A percentile compares a stretch with the other conserved stretches of the same genome.
Conservation (phyloP, 768 basidiomycete species). For the Kwoniella europaea region DNA sequence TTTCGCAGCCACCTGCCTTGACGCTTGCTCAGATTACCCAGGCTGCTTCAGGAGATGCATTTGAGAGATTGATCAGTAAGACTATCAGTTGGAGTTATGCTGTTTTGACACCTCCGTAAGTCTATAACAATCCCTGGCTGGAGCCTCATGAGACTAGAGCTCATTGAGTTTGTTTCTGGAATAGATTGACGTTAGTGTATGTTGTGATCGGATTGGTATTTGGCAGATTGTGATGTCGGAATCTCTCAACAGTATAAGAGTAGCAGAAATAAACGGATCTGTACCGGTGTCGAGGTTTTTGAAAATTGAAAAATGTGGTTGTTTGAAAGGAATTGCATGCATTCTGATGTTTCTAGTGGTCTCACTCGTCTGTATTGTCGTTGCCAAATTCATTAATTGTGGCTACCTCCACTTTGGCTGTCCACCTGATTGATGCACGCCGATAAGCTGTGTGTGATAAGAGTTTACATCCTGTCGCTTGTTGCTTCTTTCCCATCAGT, state of each 20-base stretch:
- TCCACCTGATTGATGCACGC: too few relatives aligned
- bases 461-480: too few relatives aligned
- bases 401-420: too few relatives aligned
- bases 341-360: not conserved
- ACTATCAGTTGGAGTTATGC: conserved; percentile 96
- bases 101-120: conserved; percentile 75
- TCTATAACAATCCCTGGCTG: not conserved
- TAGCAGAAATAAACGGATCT: not conserved
- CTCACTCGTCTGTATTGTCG: too few relatives aligned
- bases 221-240: conserved; percentile 43
- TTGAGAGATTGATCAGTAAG: conserved; percentile 85
- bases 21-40: conserved; percentile 82
- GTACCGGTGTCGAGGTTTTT: not conserved
- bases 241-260: not conserved
- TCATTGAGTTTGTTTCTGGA: conserved; percentile 10
- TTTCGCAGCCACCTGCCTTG: conserved; percentile 69
- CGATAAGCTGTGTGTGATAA: too few relatives aligned
- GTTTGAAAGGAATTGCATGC: not conserved
- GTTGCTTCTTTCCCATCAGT: too few relatives aligned
- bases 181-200: conserved; percentile 68
- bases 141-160: not conserved
- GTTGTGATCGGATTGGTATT: conserved; percentile 72
- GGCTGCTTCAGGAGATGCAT: conserved; percentile 81
- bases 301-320: not conserved
- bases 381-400: too few relatives aligned